Evolutionary conservation across 1,284 basidiomycete genomes (phyloP).

Genomic region (Leucoagaricus sp.): DNA sequence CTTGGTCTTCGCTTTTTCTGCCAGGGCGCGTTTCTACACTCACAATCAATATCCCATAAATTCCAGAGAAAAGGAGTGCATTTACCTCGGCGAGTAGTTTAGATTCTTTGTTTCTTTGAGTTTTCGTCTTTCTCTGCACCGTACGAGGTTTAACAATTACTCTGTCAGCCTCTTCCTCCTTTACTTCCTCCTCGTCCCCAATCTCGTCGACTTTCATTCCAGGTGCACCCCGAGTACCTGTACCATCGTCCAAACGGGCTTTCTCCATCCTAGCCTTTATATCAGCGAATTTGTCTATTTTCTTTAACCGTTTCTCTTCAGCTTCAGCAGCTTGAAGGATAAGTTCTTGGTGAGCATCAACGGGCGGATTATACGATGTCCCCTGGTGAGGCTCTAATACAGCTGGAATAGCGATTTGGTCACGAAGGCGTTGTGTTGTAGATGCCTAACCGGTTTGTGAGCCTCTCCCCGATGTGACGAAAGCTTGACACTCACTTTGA

Average conservation of each 20-base stretch:
- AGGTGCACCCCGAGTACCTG: slow-evolving; percentile 45
- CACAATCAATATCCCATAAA: neutral
- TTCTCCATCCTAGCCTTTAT: slow-evolving; percentile 57
- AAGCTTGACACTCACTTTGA: slow-evolving; percentile 48
- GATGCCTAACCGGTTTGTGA: slow-evolving; percentile 42
- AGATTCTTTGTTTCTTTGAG: slow-evolving; percentile 65
- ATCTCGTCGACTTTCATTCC: slow-evolving; percentile 41
- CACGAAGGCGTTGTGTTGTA: slow-evolving; percentile 46
- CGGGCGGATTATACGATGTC: slow-evolving; percentile 92
- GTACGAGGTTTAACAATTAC: slow-evolving; percentile 28
- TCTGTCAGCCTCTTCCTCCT: slow-evolving; percentile 19
- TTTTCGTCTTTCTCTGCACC: slow-evolving; percentile 72
- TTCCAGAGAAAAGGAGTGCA: slow-evolving; percentile 3
- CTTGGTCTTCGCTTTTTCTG: slow-evolving; percentile 58
- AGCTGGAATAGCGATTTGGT: slow-evolving; percentile 62
- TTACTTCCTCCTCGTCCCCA: slow-evolving; percentile 27
- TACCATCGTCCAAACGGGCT: slow-evolving; percentile 62
- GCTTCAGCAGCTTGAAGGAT: slow-evolving; percentile 70
- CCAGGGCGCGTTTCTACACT: slow-evolving; percentile 61
- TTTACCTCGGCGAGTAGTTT: slow-evolving; percentile 63
- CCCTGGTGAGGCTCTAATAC: slow-evolving; percentile 82
- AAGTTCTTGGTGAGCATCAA: slow-evolving; percentile 75
- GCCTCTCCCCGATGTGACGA: neutral
- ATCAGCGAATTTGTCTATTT: slow-evolving; percentile 57
- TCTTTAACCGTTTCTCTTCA: slow-evolving; percentile 61